A percentile compares a stretch with the other conserved stretches of the same genome.
phyloP scores from a whole-genome alignment of 2,329 filamentous ascomycete species.

The Arachnopeziza araneosa region DNA sequence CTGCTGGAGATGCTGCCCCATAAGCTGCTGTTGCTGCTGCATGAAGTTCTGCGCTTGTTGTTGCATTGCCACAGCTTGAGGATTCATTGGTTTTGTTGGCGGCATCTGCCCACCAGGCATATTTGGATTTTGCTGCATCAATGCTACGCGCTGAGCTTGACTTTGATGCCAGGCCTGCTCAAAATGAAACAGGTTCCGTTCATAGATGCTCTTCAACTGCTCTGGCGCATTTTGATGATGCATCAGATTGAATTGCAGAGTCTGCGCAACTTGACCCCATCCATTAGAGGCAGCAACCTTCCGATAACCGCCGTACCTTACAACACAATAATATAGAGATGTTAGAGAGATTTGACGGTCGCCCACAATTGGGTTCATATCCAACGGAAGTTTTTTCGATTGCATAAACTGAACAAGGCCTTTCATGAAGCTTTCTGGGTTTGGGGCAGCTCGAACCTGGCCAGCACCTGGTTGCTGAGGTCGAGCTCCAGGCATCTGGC shows the following conservation, averaged over 20 bases:
- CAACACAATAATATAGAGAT: constrained; percentile 71
- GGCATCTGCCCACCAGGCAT: constrained; percentile 38
- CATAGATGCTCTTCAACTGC: constrained; percentile 69
- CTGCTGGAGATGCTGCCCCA: constrained; percentile 39
- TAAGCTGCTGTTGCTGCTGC: constrained; percentile 39
- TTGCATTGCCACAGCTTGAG: constrained; percentile 39
- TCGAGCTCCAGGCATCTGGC: constrained; percentile 49
- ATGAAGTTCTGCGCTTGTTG: constrained; percentile 51
- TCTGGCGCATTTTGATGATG: constrained; percentile 62
- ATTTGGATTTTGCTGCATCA: constrained; percentile 24
- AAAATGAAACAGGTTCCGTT: constrained; percentile 69
- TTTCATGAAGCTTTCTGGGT: constrained; percentile 68
- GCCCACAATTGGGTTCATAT: constrained; percentile 66
- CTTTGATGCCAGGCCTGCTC: constrained; percentile 62
- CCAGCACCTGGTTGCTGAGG: constrained; percentile 39
- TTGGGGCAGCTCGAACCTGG: constrained; percentile 37
- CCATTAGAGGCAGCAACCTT: constrained; percentile 62
- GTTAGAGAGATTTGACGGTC: constrained; percentile 71
- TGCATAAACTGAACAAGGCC: constrained; percentile 74
- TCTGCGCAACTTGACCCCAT: constrained; percentile 69
- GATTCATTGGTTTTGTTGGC: constrained; percentile 36
- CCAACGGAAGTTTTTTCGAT: constrained; percentile 65
- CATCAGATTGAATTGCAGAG: constrained; percentile 54
- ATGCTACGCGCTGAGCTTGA: constrained; percentile 40
- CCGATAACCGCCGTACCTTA: constrained; percentile 72